Evolutionary conservation across 2,329 filamentous ascomycete genomes (phyloP).

Genomic region (Aureobasidium pullulans): DNA sequence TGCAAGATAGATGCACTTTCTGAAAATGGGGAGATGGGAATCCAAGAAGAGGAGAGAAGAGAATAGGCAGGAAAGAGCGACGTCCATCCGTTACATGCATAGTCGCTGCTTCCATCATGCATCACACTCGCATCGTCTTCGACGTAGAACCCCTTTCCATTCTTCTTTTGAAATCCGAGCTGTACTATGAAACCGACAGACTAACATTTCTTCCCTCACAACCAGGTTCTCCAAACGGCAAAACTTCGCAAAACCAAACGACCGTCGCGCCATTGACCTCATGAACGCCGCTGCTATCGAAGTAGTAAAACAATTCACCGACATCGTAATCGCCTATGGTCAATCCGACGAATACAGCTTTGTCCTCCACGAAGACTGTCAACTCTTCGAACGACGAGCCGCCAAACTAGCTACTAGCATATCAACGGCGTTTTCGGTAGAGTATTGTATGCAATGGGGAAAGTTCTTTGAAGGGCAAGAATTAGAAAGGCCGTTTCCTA

Average conservation of each 20-base stretch:
- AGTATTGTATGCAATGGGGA: constrained; percentile 78
- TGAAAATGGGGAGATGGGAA: too few relatives aligned
- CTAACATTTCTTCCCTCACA: neutral
- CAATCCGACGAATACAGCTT: constrained; percentile 96
- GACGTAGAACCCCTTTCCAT: too few relatives aligned
- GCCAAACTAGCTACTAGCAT: constrained; percentile 88
- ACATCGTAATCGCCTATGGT: constrained; percentile 82
- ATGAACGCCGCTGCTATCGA: constrained; percentile 91
- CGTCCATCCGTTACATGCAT: too few relatives aligned
- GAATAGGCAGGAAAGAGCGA: too few relatives aligned
- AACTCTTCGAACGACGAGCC: constrained; percentile 75
- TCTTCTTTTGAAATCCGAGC: too few relatives aligned
- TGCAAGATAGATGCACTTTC: too few relatives aligned
- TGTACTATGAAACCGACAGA: neutral
- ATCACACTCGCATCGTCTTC: too few relatives aligned
- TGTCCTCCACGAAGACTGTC: constrained; percentile 74
- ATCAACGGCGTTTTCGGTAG: constrained; percentile 86
- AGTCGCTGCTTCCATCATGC: too few relatives aligned
- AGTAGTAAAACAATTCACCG: constrained; percentile 74
- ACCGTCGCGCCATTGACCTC: constrained; percentile 74
- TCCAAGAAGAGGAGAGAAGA: too few relatives aligned
- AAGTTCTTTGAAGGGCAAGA: constrained; percentile 64
- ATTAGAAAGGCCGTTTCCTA: constrained; percentile 68
- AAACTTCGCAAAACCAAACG: constrained; percentile 85
- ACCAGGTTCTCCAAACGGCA: constrained; percentile 73